Conservation (phyloP, 2,329 filamentous ascomycete genomes). For the Fusarium subtropicale region DNA sequence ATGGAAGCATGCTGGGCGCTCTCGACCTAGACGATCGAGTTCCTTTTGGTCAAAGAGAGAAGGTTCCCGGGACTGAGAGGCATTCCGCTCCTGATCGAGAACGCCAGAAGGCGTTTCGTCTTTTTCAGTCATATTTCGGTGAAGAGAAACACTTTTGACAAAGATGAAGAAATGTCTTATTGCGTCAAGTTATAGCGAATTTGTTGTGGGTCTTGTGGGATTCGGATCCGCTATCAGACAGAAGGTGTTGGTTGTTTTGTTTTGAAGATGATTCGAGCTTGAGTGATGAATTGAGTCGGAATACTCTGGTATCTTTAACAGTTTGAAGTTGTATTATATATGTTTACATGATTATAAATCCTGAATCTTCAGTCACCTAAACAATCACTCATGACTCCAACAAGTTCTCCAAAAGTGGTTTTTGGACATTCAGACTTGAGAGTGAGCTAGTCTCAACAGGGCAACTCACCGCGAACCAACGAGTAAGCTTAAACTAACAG, state of each 20-base stretch:
- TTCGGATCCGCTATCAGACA: background rate
- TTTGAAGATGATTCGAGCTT: background rate
- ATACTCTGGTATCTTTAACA: background rate
- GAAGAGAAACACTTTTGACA: background rate
- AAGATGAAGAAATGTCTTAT: background rate
- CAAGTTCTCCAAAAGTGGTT: background rate
- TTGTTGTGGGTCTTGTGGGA: background rate
- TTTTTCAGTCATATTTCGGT: slow-evolving; percentile 2
- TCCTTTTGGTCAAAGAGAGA: slow-evolving; percentile 47
- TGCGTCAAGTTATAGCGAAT: slow-evolving; percentile 5
- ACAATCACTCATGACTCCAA: background rate
- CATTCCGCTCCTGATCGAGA: slow-evolving; percentile 1
- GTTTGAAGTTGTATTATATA: background rate
- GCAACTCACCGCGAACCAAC: background rate
- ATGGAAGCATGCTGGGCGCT: slow-evolving; percentile 68
- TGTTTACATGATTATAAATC: background rate
- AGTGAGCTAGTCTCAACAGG: background rate
- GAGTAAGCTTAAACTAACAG: slow-evolving; percentile 15
- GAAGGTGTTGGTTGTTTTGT: background rate
- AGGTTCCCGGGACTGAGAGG: background rate
- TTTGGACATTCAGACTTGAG: background rate
- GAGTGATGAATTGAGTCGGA: background rate
- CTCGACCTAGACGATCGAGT: slow-evolving; percentile 71
- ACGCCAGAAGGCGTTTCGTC: background rate
- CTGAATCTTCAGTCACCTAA: fast-evolving